phyloP scores from a whole-genome alignment of 116 monocot species.

The Cymodocea nodosa region DNA sequence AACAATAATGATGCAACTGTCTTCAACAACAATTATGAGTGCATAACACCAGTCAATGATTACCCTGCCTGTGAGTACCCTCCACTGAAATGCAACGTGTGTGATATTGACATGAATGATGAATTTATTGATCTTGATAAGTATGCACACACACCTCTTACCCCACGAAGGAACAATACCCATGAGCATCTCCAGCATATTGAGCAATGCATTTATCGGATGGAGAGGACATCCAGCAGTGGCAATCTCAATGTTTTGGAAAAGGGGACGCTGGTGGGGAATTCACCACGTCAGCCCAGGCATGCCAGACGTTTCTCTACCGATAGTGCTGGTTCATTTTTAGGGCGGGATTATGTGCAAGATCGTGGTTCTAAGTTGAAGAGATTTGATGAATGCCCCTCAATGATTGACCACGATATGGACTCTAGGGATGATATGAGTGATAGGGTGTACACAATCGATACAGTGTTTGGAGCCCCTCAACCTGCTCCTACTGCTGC shows the following conservation, averaged over 20 bases:
- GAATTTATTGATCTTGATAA: slow-evolving; percentile 10
- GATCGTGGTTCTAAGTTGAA: not conserved
- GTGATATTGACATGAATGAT: not conserved
- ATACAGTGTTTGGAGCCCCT: slow-evolving; percentile 31
- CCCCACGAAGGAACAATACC: slow-evolving; percentile 3
- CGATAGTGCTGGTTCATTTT: slow-evolving; percentile 13
- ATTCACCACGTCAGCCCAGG: slow-evolving; percentile 5
- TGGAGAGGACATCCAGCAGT: slow-evolving; percentile 20
- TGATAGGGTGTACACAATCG: slow-evolving; percentile 58
- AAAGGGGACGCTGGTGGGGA: slow-evolving; percentile 14
- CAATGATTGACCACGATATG: slow-evolving; percentile 8
- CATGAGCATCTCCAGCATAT: slow-evolving; percentile 22
- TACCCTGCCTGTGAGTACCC: slow-evolving; percentile 15
- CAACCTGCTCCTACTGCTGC: slow-evolving; percentile 4
- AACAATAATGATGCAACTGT: not conserved
- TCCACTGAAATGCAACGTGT: slow-evolving; percentile 12
- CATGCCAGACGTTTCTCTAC: not conserved
- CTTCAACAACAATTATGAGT: not conserved
- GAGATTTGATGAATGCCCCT: slow-evolving; percentile 12
- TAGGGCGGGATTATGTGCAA: not conserved
- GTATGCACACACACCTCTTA: slow-evolving; percentile 23
- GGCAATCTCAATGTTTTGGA: slow-evolving; percentile 8
- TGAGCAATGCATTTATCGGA: slow-evolving; percentile 27
- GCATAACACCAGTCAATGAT: not conserved
- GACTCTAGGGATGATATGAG: slow-evolving; percentile 5